Base-by-base conservation (phyloP, 179 eudicot species). In the Spergularia azorica region DNA sequence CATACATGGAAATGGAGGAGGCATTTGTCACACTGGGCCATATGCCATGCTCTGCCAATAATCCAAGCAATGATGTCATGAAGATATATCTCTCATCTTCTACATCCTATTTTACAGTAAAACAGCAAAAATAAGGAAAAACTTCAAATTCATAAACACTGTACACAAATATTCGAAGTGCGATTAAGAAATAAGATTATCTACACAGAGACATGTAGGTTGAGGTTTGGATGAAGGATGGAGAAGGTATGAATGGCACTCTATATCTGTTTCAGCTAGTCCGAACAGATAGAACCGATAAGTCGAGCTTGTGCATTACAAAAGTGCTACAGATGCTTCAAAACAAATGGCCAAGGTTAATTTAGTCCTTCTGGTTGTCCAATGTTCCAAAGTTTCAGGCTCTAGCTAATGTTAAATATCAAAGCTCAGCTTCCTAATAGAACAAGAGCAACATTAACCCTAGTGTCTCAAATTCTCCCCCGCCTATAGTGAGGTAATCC, bases 71-170 rank as follows among this genome's bases (percentile, higher is more conserved):
- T 38, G 98, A 89, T 76, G 97, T 86, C 87, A 79, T 83, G 76
- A 93, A 93, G 64, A 86, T 83, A 77, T 86, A 90, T 80, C 84
- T 91, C 85, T 93, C 97, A 75, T 93, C 98, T 78, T 95, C 98
- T 43, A 77, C 85, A 84, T 81, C 96, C 98, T 95, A 90, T 74
- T 79, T 69, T 54, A 59, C 55, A 60, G 73, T n/a, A 69, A 16
- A 56, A 58, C 58, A 16, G 72, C 17, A 10, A 67, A 48, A 56
- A 0, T 0, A 26, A 26, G 32, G n/a, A 70, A 70, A 3, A 50
- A 48, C 41, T 79, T 76, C 62, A 66, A 57, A 56, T 71, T 54
- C 62, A 84, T 36, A 36, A 54, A 71, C 15, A 70, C n/a, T 72
- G 20, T 20, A 66, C 56, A 60, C 41, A 16, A 15, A 17, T 36